Conservation (phyloP, 1,284 basidiomycete species). For the Heliocybe sulcata region DNA sequence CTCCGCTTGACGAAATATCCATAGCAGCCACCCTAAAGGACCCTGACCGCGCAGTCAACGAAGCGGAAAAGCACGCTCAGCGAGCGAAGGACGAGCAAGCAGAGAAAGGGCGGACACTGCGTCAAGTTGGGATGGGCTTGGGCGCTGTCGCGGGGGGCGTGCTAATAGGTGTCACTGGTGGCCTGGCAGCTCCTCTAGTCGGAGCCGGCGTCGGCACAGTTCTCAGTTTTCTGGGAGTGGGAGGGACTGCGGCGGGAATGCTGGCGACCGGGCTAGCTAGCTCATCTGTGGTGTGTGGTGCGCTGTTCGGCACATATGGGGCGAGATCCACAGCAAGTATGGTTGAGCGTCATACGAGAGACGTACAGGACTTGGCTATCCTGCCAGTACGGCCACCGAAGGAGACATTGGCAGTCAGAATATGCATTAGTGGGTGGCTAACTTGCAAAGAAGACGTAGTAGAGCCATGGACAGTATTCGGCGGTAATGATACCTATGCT, state of each 20-base stretch:
- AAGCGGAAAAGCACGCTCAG: constrained; percentile 36
- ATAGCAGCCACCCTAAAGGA: constrained; percentile 42
- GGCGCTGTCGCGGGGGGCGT: constrained; percentile 50
- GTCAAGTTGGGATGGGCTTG: constrained; percentile 41
- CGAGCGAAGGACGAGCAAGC: constrained; percentile 35
- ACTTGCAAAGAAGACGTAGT: constrained; percentile 35
- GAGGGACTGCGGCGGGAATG: constrained; percentile 45
- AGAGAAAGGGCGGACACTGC: constrained; percentile 30
- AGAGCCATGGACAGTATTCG: constrained; percentile 47
- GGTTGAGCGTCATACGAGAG: constrained; percentile 42
- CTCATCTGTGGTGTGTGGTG: constrained; percentile 48
- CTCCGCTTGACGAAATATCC: constrained; percentile 33
- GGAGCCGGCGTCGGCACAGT: constrained; percentile 45
- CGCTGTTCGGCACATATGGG: constrained; percentile 52
- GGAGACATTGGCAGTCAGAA: constrained; percentile 42
- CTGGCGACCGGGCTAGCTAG: constrained; percentile 48
- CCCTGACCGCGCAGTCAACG: constrained; percentile 35
- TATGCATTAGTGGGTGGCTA: constrained; percentile 56
- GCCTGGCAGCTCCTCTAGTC: constrained; percentile 50
- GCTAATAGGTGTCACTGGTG: constrained; percentile 47
- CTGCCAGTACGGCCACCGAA: constrained; percentile 33
- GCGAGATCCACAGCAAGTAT: constrained; percentile 40
- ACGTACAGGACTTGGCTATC: constrained; percentile 47
- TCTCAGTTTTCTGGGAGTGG: constrained; percentile 44
- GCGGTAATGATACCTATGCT: constrained; percentile 46